phyloP scores from a whole-genome alignment of 179 eudicot genomes.

The Amaranthus tricolor region DNA sequence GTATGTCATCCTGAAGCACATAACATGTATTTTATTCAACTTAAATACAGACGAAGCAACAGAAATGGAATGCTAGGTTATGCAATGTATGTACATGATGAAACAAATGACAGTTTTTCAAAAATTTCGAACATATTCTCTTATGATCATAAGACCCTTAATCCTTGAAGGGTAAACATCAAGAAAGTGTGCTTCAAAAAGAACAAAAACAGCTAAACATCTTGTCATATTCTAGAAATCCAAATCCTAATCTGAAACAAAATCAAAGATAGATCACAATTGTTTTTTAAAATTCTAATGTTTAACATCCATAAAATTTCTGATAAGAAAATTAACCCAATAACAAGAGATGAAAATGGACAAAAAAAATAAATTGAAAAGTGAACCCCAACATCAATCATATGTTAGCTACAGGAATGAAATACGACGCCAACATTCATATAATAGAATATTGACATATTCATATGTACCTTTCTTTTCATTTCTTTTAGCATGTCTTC shows the following conservation, averaged over 20 bases:
- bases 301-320: background rate
- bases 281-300: background rate
- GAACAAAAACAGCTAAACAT: background rate
- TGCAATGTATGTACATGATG: background rate
- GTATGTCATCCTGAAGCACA: constrained; percentile 82
- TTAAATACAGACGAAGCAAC: background rate
- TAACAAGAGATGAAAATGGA: background rate
- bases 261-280: background rate
- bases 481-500: constrained; percentile 99
- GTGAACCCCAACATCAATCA: background rate
- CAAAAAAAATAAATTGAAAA: background rate
- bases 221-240: background rate
- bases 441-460: background rate
- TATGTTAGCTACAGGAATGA: background rate
- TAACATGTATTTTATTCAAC: constrained; percentile 23
- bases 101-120: background rate
- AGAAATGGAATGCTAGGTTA: constrained; percentile 5
- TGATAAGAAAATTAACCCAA: background rate
- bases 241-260: background rate
- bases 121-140: too few species aligned
- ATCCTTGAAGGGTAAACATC: background rate
- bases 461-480: constrained; percentile 80
- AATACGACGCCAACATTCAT: background rate
- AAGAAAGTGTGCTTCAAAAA: background rate
- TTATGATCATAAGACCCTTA: background rate